A percentile compares a stretch with the other conserved stretches of the same genome.
These are phyloP conservation scores for Fusarium oligoseptatum DNA, from an alignment of 2,329 filamentous ascomycete species.

Conservation along the genomic window DNA sequence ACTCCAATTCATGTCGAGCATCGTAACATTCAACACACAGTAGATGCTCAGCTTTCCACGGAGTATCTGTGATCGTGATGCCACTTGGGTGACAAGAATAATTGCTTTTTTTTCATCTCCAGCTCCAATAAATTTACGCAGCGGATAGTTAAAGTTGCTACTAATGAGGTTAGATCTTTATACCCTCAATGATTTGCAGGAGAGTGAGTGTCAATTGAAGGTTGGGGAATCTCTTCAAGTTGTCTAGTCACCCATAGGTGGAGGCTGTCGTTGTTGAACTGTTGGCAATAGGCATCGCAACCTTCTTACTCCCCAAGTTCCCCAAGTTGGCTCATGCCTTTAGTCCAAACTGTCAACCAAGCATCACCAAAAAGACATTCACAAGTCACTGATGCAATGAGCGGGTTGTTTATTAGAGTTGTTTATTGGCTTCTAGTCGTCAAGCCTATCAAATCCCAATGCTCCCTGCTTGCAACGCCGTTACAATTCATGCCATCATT, in stretches of 20 bases:
- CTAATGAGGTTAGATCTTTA: background rate
- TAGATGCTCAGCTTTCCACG: background rate
- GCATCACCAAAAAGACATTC: background rate
- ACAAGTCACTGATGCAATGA: background rate
- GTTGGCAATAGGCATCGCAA: background rate
- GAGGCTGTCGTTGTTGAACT: background rate
- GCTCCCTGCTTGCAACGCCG: conserved; percentile 22
- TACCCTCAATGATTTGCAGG: background rate
- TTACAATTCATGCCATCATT: conserved; percentile 12
- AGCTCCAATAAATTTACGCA: background rate
- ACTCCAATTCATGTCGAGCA: background rate
- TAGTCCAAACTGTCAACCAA: background rate
- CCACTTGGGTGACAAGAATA: background rate
- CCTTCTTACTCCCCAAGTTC: background rate
- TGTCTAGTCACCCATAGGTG: background rate
- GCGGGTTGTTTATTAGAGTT: background rate
- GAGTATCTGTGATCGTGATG: background rate
- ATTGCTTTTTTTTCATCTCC: background rate
- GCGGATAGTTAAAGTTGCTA: background rate
- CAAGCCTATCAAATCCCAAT: conserved; percentile 14
- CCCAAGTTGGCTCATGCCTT: background rate
- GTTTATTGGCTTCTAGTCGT: conserved; percentile 16
- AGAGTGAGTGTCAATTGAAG: too few relatives aligned
- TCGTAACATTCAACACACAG: background rate
- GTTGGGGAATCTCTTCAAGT: background rate